Conservation (phyloP, 129 eudicot species). For the Flaveria bidentis region DNA sequence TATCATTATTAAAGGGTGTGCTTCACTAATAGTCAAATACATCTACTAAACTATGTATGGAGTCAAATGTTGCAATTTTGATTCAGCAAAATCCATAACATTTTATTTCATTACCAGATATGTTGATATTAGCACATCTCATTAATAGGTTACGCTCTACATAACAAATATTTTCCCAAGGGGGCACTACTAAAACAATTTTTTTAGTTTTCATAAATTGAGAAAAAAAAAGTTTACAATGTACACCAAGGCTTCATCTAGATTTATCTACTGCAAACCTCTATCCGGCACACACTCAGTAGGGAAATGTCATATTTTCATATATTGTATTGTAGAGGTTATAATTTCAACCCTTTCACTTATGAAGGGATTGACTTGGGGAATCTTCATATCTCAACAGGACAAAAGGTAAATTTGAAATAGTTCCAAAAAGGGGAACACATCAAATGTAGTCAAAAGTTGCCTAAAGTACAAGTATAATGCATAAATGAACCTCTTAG, state of each 20-base stretch:
- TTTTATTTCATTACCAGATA: not conserved
- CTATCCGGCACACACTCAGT: too few relatives aligned
- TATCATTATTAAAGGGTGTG: not conserved
- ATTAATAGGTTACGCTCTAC: not conserved
- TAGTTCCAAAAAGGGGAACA: not conserved
- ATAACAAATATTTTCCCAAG: not conserved
- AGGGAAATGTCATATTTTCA: not conserved
- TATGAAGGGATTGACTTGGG: not conserved
- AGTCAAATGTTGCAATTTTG: slow-evolving; percentile 14
- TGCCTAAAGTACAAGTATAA: not conserved
- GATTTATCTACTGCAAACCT: not conserved
- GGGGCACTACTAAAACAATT: too few relatives aligned
- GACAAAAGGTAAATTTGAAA: not conserved
- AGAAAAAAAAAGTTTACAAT: not conserved
- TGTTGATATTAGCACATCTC: not conserved
- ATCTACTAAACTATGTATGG: slow-evolving; percentile 17
- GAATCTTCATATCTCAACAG: not conserved
- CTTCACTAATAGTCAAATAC: not conserved
- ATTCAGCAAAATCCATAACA: not conserved
- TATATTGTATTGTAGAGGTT: not conserved
- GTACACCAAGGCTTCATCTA: not conserved
- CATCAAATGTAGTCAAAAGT: not conserved
- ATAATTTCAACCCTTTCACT: not conserved
- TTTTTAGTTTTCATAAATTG: not conserved
- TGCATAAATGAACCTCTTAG: not conserved